A percentile compares a stretch with the other conserved stretches of the same genome.
Evolutionary conservation across 768 basidiomycete genomes (phyloP).

Genomic region (Lactarius quietus): DNA sequence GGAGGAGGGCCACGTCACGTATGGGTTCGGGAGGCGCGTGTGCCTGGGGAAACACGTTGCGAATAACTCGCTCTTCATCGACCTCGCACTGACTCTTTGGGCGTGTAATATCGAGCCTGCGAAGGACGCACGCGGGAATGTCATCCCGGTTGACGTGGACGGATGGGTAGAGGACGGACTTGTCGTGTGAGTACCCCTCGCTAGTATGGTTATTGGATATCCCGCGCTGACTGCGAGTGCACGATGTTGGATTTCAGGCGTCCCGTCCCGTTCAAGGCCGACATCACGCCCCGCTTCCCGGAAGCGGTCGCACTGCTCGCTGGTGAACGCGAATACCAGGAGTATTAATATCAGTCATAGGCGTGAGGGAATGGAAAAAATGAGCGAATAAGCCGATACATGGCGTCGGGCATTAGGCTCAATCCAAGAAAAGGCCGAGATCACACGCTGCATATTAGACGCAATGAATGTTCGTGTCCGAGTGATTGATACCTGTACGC

Average conservation of each 20-base stretch:
- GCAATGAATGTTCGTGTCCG: too few species aligned
- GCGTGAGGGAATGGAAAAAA: background rate
- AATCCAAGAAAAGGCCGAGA: background rate
- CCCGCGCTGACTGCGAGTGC: background rate
- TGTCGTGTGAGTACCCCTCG: background rate
- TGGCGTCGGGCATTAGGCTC: background rate
- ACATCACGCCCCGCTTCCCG: slow-evolving; percentile 3
- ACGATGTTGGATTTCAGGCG: background rate
- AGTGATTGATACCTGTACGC: too few species aligned
- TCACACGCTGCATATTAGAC: background rate
- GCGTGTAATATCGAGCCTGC: slow-evolving; percentile 24
- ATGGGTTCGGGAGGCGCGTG: slow-evolving; percentile 30
- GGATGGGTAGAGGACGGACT: slow-evolving; percentile 1
- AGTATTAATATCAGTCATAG: slow-evolving; percentile 25
- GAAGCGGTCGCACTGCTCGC: background rate
- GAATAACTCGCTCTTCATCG: slow-evolving; percentile 34
- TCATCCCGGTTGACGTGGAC: background rate
- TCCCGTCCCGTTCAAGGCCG: slow-evolving; percentile 3
- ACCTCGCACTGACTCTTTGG: slow-evolving; percentile 32
- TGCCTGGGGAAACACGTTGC: slow-evolving; percentile 17
- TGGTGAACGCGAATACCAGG: slow-evolving; percentile 6
- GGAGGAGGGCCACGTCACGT: slow-evolving; percentile 30
- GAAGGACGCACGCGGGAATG: background rate
- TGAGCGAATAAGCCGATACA: background rate
- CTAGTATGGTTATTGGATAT: too few species aligned